A percentile compares a stretch with the other conserved stretches of the same genome.
These are phyloP conservation scores for Trypanosoma platydactyli DNA, from an alignment of 208 protist genomes.

Conservation along the genomic window DNA sequence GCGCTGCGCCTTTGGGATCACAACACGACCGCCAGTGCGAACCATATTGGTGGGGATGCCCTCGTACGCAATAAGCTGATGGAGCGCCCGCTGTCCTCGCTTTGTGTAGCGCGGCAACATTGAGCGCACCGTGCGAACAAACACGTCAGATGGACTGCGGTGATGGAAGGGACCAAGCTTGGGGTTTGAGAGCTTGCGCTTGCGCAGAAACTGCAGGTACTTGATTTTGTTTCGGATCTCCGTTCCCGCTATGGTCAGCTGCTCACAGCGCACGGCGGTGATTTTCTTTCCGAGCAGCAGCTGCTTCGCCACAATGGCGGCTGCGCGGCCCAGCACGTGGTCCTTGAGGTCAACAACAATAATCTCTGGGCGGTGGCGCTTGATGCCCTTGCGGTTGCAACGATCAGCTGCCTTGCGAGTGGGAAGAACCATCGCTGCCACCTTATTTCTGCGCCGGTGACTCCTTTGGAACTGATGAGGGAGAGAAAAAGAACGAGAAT, in stretches of 20 bases:
- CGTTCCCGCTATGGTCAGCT: constrained; percentile 94
- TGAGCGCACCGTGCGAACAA: constrained; percentile 95
- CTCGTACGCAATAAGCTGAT: constrained; percentile 81
- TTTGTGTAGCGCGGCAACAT: constrained; percentile 97
- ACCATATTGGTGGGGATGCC: constrained; percentile 74
- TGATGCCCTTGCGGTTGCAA: constrained; percentile 68
- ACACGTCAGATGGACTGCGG: constrained; percentile 96
- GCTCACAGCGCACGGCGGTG: constrained; percentile 96
- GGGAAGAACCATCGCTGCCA: constrained; percentile 86
- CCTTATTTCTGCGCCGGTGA: no score
- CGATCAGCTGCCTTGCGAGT: constrained; percentile 63
- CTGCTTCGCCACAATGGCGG: constrained; percentile 97
- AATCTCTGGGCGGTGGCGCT: constrained; percentile 84
- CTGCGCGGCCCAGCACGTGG: constrained; percentile 97
- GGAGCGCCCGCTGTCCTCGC: constrained; percentile 76
- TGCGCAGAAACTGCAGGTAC: constrained; percentile 93
- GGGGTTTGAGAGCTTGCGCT: constrained; percentile 98
- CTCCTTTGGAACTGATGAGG: no score
- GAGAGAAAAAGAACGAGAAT: no score
- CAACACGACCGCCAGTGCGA: constrained; percentile 58
- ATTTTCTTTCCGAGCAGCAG: constrained; percentile 96
- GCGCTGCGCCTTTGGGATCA: constrained; percentile 78
- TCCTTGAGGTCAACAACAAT: constrained; percentile 97
- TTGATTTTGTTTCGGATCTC: constrained; percentile 98
- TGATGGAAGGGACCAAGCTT: constrained; percentile 97